phyloP scores from a whole-genome alignment of 768 basidiomycete species.

The Kwoniella mangroviensis region DNA sequence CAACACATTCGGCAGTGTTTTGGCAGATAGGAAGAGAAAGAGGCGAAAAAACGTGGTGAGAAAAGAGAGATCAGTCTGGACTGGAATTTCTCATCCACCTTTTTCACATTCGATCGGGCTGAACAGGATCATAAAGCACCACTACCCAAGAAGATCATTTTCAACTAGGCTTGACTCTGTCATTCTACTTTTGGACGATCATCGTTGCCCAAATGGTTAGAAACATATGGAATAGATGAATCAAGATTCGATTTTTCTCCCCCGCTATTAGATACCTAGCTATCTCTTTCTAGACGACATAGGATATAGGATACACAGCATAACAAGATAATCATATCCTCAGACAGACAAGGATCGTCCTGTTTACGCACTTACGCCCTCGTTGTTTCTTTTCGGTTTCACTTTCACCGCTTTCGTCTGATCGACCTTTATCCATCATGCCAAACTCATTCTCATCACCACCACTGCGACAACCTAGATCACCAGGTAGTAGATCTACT shows the following conservation, averaged over 20 bases:
- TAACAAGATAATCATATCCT: not conserved
- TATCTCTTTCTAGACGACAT: not conserved
- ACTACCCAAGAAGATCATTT: not conserved
- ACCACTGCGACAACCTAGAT: slow-evolving; percentile 15
- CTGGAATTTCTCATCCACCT: not conserved
- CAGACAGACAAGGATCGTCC: not conserved
- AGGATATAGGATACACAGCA: not conserved
- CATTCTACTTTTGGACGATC: not conserved
- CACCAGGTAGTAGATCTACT: slow-evolving; percentile 13
- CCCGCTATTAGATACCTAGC: not conserved
- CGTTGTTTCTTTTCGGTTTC: not conserved
- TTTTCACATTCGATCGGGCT: not conserved
- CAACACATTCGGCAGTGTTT: not conserved
- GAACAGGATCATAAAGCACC: not conserved
- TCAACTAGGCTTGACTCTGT: not conserved
- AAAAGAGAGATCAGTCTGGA: not conserved
- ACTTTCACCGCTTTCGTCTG: not conserved
- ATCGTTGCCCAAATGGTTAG: not conserved
- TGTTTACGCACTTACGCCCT: not conserved
- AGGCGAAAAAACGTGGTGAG: not conserved
- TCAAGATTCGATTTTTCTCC: not conserved
- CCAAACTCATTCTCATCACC: slow-evolving; percentile 24
- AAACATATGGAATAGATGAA: not conserved
- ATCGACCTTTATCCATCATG: slow-evolving; percentile 11
- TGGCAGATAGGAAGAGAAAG: not conserved